Percentiles rank a stretch among this genome's conserved stretches.
phyloP scores from a whole-genome alignment of 1,139 yeast species.

The Pichia sorboxylosa region DNA sequence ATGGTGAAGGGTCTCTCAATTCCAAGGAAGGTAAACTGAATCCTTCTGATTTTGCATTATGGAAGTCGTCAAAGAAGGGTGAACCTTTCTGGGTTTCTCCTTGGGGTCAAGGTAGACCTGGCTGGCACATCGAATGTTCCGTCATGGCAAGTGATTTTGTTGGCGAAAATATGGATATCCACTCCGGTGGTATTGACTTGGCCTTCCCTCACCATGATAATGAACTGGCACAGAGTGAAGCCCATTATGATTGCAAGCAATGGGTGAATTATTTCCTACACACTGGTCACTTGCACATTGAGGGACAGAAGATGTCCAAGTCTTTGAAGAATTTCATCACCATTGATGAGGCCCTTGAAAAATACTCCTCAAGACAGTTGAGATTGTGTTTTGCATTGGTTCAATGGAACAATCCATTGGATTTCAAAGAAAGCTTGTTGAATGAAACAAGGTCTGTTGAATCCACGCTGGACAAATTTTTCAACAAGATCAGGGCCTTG shows the following conservation, averaged over 20 bases:
- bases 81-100: slow-evolving; percentile 94
- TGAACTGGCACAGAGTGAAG: slow-evolving; percentile 95
- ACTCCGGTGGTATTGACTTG: slow-evolving; percentile 92
- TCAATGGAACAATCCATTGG: slow-evolving; percentile 87
- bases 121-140: slow-evolving; percentile 99
- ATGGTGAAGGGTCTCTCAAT: slow-evolving; percentile 88
- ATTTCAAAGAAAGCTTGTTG: slow-evolving; percentile 73
- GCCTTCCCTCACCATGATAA: slow-evolving; percentile 99
- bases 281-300: slow-evolving; percentile 94
- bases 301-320: slow-evolving; percentile 97
- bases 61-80: slow-evolving; percentile 96
- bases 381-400: slow-evolving; percentile 83
- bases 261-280: slow-evolving; percentile 97
- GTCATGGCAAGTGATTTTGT: slow-evolving; percentile 93
- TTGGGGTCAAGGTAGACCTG: slow-evolving; percentile 98
- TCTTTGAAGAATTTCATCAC: slow-evolving; percentile 91
- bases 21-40: slow-evolving; percentile 41
- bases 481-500: slow-evolving; percentile 73
- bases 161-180: slow-evolving; percentile 82
- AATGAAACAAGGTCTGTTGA: slow-evolving; percentile 71
- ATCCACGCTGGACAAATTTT: slow-evolving; percentile 65
- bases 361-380: slow-evolving; percentile 66
- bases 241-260: slow-evolving; percentile 76
- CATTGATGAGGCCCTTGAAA: slow-evolving; percentile 74
- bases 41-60: slow-evolving; percentile 83